A percentile compares a stretch with the other conserved stretches of the same genome.
phyloP scores from a whole-genome alignment of 805 yeast species.

The Yarrowia keelungensis region DNA sequence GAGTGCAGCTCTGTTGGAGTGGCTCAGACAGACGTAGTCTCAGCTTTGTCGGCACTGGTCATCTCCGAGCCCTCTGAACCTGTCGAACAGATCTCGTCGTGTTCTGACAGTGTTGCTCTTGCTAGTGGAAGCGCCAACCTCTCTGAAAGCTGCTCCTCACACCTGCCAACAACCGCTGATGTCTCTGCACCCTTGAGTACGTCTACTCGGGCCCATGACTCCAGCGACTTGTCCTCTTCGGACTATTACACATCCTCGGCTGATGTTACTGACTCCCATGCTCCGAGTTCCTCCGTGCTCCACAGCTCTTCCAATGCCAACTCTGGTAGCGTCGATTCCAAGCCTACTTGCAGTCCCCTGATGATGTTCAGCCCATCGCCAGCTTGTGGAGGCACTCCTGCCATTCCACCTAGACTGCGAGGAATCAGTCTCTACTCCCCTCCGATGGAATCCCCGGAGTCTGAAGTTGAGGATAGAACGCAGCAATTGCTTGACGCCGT shows the following conservation, averaged over 20 bases:
- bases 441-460: conserved; percentile 14
- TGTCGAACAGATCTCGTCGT: not conserved
- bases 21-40: not conserved
- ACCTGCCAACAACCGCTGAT: not conserved
- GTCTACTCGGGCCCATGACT: not conserved
- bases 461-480: not conserved
- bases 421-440: conserved; percentile 15
- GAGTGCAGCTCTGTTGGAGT: not conserved
- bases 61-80: not conserved
- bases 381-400: not conserved
- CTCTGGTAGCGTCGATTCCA: conserved; percentile 1
- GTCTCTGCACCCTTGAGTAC: conserved; percentile 5
- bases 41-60: not conserved
- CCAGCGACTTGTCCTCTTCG: not conserved
- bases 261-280: not conserved
- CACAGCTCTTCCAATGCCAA: not conserved
- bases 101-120: not conserved
- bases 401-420: conserved; percentile 1
- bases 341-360: not conserved
- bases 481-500: not conserved
- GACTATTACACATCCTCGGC: conserved; percentile 10
- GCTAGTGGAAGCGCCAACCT: not conserved
- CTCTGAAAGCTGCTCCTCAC: not conserved
- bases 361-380: not conserved
- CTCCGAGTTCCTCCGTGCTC: not conserved